Evolutionary conservation across 331 rosid genomes (phyloP).

Genomic region (Rosa hybrid): DNA sequence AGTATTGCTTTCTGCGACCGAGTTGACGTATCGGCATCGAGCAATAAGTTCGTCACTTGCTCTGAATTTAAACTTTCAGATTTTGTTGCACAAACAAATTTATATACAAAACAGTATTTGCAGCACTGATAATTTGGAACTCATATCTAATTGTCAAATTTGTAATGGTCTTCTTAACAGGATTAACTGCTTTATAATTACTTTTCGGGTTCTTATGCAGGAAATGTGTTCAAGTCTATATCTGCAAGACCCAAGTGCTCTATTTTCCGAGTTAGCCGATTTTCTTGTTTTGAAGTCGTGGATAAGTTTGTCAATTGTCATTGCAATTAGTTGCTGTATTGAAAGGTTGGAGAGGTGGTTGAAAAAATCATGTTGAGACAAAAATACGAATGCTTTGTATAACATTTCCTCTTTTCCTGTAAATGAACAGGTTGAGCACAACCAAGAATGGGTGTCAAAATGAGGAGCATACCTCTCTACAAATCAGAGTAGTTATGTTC

Average conservation of each 20-base stretch:
- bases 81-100: background rate
- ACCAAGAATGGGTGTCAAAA: slow-evolving; percentile 25
- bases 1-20: slow-evolving; percentile 6
- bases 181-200: background rate
- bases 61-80: background rate
- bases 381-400: background rate
- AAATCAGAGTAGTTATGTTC: slow-evolving; percentile 19
- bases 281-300: background rate
- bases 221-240: background rate
- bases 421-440: slow-evolving; percentile 1
- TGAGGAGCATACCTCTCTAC: slow-evolving; percentile 20
- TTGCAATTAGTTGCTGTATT: background rate
- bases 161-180: background rate
- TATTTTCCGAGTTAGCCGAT: background rate
- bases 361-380: background rate
- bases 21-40: slow-evolving; percentile 23
- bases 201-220: background rate
- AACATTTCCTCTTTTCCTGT: background rate
- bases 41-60: slow-evolving; percentile 4
- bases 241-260: background rate
- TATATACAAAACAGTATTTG: background rate
- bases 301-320: background rate
- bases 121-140: background rate
- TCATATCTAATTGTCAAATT: background rate
- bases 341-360: background rate